Base-by-base conservation (phyloP, 2,329 filamentous ascomycete genomes). In the Fusarium xylarioides region DNA sequence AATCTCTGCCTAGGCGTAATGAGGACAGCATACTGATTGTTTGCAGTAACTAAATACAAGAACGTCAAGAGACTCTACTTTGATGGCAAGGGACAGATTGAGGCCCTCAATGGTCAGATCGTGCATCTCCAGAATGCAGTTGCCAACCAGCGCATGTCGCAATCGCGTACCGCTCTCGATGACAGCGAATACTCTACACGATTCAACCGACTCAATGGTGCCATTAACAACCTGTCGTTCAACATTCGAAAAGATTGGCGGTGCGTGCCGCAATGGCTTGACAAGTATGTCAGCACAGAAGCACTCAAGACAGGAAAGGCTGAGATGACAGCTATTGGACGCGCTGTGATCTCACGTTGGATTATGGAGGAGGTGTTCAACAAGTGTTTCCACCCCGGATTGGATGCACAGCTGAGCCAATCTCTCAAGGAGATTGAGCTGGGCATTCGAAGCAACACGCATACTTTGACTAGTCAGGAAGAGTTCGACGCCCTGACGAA, bases 21-120 rank as follows among this genome's bases (percentile, higher is more conserved):
- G 14, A 49, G 30, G 19, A 59, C n/a, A 38, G 46, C 47, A 53
- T 59, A 54, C 63, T 71, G 34, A 74, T 70, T 8, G 49, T 83
- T 28, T 79, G 58, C 73, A 97, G 95, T 96, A 79, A 91, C 90
- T 75, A 99, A 99, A 85, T 99, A 99, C 81, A 97, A 97, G 81
- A 97, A 98, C 80, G 95, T 99, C 65, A 99, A 99, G 85, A 91
- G 95, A 63, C 93, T 98, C 77, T 99, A 98, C 81, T 98, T 98
- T 81, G 96, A 98, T 73, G 95, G 95, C 79, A 96, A 97, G 80
- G 88, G 91, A 21, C 95, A 98, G 83, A 95, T 98, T 60, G 95
- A 98, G 78, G 90, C 93, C 77, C 92, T 97, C 77, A 93, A 92
- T 74, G 88, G 91, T 23, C 95, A 98, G 82, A 93, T 98, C 30